Conservation (phyloP, 2,329 filamentous ascomycete genomes). For the Bisporella sp. region DNA sequence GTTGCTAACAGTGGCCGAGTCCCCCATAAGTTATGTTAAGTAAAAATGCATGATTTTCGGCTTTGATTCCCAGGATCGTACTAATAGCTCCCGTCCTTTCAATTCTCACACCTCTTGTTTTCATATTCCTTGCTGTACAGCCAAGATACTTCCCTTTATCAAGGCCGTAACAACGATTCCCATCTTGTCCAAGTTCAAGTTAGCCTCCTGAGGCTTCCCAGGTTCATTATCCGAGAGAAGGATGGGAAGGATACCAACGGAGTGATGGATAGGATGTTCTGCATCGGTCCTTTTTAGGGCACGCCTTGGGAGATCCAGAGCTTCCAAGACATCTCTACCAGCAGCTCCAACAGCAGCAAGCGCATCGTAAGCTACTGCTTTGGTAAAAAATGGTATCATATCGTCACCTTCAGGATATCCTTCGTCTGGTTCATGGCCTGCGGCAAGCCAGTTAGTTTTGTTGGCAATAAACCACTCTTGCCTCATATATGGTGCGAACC, state of each 20-base stretch:
- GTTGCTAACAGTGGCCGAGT: no score
- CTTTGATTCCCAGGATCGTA: no score
- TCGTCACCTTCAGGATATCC: background rate
- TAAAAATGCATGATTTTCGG: no score
- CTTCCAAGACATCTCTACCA: slow-evolving; percentile 3
- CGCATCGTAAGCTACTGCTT: slow-evolving; percentile 8
- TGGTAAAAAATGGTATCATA: slow-evolving; percentile 4
- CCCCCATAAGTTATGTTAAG: no score
- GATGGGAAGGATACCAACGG: slow-evolving; percentile 1
- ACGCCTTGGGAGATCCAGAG: no score
- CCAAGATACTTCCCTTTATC: slow-evolving; percentile 4
- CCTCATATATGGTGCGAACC: slow-evolving; percentile 1
- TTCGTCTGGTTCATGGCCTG: background rate
- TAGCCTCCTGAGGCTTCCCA: background rate
- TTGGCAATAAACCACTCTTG: slow-evolving; percentile 4
- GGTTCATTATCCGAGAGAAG: background rate
- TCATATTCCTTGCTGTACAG: background rate
- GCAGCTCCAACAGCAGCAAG: slow-evolving; percentile 6
- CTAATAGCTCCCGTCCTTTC: no score
- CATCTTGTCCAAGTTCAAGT: slow-evolving; percentile 1
- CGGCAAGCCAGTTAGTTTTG: slow-evolving; percentile 3
- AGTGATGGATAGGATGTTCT: no score
- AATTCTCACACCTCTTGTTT: no score
- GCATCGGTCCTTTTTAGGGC: no score
- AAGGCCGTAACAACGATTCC: slow-evolving; percentile 1